Conservation (phyloP, 495 filamentous ascomycete genomes). For the Penicillium bialowiezense region DNA sequence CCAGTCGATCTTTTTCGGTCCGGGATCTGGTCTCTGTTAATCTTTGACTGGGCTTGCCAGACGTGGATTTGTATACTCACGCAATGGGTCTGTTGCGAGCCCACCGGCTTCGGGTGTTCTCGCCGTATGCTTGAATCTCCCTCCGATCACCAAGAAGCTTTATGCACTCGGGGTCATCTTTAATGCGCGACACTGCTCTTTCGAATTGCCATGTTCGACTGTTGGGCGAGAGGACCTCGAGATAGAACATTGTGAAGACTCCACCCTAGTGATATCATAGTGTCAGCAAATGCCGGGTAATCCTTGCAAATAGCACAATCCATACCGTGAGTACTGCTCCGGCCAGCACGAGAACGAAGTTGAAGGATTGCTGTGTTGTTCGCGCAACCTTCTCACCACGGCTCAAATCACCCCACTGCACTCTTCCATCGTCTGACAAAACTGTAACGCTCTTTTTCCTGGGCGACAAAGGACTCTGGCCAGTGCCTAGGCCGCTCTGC, state of each 20-base stretch:
- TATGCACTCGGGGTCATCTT: constrained; percentile 63
- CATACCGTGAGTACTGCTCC: constrained; percentile 69
- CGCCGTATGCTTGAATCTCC: constrained; percentile 80
- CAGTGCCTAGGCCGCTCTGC: constrained; percentile 40
- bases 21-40: constrained; percentile 49
- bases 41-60: neutral
- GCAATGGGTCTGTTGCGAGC: constrained; percentile 79
- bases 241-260: constrained; percentile 74
- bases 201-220: constrained; percentile 88
- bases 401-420: constrained; percentile 76
- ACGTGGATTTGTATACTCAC: constrained; percentile 45
- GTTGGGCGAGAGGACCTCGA: constrained; percentile 82
- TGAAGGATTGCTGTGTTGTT: constrained; percentile 86
- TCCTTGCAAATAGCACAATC: neutral
- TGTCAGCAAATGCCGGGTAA: constrained; percentile 6
- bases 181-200: constrained; percentile 76
- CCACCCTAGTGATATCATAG: constrained; percentile 52
- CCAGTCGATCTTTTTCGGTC: constrained; percentile 64
- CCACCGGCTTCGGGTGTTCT: constrained; percentile 81
- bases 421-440: constrained; percentile 75
- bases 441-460: constrained; percentile 68
- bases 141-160: constrained; percentile 72
- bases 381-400: constrained; percentile 75
- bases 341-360: constrained; percentile 71
- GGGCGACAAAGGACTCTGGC: constrained; percentile 21